Base-by-base conservation (phyloP, 2,329 filamentous ascomycete species). In the Ceratocystis papillata region DNA sequence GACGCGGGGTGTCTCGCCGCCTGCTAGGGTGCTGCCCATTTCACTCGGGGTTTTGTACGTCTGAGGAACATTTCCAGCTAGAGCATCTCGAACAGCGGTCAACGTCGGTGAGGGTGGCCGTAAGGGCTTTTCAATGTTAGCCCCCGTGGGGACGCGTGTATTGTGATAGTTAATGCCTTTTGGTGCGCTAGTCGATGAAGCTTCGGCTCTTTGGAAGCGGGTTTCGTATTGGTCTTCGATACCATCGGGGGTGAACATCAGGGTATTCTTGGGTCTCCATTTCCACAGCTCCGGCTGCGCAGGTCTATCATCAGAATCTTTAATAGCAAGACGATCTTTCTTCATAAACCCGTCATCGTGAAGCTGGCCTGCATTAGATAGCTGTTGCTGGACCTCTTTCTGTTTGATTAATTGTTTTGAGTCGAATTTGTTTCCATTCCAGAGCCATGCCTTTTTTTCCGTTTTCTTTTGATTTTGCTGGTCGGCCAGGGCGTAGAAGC, bases 401-500 rank as follows among this genome's bases (percentile, higher is more conserved):
- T 87, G 84, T 72, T 83, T 84, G 71, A 89, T 79, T 75, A 93
- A 84, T 73, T 89, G 86, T 72, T 90, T 91, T n/a, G 86, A 87
- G 44, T 77, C 88, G 75, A 96, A 83, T 73, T 93, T 93, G 76
- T 97, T 96, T 33, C 86, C 89, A 8, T 85, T 82, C 85, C 91
- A 96, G 59, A 97, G 79, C 88, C 93, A 96, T 0, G 86, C 85
- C 72, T 96, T 89, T 71, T 93, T 96, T 72, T 92, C 87, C 0
- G 88, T 87, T 63, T 82, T 84, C 74, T 91, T 93, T 68, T 86
- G 81, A 72, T 96, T 99, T 72, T 96, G 90, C 72, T 87, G 89
- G 76, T 99, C 94, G 33, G 97, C 79, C 1, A 99, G 80, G 71
- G 87, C 88, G 75, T 96, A 96, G 78, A 99, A 97, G 71, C 89